Evolutionary conservation across 2,329 filamentous ascomycete genomes (phyloP).

Genomic region (Mariannaea elegans): DNA sequence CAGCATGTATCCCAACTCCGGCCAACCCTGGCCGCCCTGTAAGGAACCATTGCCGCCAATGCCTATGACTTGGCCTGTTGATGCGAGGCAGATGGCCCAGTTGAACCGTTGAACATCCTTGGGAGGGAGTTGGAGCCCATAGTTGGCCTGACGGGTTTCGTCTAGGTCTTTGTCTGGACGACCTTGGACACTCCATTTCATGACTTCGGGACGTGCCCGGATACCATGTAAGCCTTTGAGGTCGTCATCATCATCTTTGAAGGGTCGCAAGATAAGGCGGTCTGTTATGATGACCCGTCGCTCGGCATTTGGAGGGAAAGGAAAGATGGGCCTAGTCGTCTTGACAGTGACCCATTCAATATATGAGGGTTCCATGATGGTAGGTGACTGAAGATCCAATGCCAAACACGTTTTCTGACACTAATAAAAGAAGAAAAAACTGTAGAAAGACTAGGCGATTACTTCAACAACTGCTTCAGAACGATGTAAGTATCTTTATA

Average conservation of each 20-base stretch:
- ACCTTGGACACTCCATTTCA: slow-evolving; percentile 63
- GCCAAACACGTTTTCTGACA: too few species aligned
- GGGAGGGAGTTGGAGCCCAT: slow-evolving; percentile 53
- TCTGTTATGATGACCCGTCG: slow-evolving; percentile 57
- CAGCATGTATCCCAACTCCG: slow-evolving; percentile 68
- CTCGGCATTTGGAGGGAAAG: slow-evolving; percentile 51
- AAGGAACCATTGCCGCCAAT: slow-evolving; percentile 54
- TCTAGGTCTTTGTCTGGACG: slow-evolving; percentile 53
- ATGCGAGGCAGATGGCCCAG: slow-evolving; percentile 59
- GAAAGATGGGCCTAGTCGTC: slow-evolving; percentile 56
- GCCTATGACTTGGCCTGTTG: slow-evolving; percentile 61
- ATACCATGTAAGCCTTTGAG: slow-evolving; percentile 59
- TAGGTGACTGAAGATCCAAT: background rate
- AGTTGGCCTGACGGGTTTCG: slow-evolving; percentile 49
- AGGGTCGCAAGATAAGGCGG: slow-evolving; percentile 64
- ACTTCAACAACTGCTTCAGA: too few species aligned
- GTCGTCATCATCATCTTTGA: slow-evolving; percentile 56
- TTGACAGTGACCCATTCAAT: slow-evolving; percentile 53
- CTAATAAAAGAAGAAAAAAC: too few species aligned
- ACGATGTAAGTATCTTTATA: too few species aligned
- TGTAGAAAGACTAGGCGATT: too few species aligned
- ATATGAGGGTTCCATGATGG: slow-evolving; percentile 31
- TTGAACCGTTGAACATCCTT: slow-evolving; percentile 63
- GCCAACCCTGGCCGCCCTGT: slow-evolving; percentile 58
- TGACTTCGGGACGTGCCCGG: slow-evolving; percentile 67